phyloP scores from a whole-genome alignment of 495 filamentous ascomycete genomes.

The Aspergillus diversus region DNA sequence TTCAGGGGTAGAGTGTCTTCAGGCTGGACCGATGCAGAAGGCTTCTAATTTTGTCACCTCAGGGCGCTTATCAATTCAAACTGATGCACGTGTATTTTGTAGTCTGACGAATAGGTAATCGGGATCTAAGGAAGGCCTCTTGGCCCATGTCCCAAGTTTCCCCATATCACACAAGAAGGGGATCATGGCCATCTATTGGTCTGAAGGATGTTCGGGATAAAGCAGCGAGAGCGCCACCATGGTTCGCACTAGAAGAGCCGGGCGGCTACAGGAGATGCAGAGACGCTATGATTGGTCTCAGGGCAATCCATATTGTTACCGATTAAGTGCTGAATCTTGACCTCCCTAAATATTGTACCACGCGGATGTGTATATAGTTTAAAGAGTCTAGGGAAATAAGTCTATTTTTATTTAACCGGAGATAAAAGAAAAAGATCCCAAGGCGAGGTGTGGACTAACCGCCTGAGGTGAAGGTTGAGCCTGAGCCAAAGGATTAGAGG shows the following conservation, averaged over 20 bases:
- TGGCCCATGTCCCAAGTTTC: slow-evolving; percentile 11
- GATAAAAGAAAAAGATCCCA: neutral
- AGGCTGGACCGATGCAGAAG: slow-evolving; percentile 11
- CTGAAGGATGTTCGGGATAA: neutral
- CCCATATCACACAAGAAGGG: neutral
- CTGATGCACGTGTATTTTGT: neutral
- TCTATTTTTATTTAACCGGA: neutral
- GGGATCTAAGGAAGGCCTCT: neutral
- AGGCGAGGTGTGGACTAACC: too few relatives aligned
- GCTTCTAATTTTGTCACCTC: slow-evolving; percentile 19
- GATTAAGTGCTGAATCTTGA: neutral
- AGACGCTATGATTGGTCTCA: slow-evolving; percentile 9
- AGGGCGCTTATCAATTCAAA: slow-evolving; percentile 20
- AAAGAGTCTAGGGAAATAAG: neutral
- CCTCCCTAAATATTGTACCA: neutral
- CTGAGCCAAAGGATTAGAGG: neutral
- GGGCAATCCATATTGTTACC: neutral
- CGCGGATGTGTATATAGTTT: neutral
- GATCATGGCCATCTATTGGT: slow-evolving; percentile 6
- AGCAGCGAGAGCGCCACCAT: slow-evolving; percentile 2
- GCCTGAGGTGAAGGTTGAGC: neutral
- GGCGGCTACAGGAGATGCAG: slow-evolving; percentile 19
- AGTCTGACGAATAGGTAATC: slow-evolving; percentile 1
- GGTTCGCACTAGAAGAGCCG: slow-evolving; percentile 1
- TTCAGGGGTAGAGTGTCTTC: slow-evolving; percentile 10